Evolutionary conservation across 352 stramenopile genomes (phyloP).

Genomic region (Globisporangium middletonii): DNA sequence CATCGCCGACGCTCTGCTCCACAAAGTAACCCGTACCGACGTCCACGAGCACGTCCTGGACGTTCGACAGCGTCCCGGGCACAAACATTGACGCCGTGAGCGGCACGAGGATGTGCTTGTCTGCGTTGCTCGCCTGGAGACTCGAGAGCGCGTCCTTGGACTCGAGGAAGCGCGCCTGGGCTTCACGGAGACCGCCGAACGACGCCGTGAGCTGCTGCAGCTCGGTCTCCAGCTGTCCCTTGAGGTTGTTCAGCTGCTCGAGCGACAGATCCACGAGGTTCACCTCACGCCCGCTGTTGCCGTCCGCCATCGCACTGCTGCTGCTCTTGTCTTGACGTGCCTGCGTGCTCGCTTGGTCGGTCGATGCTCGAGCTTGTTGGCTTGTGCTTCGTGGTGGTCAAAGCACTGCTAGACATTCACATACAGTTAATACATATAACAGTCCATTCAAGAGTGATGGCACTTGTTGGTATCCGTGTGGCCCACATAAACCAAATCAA

Average conservation of each 20-base stretch:
- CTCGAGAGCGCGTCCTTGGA: conserved; percentile 67
- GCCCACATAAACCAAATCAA: too few relatives aligned
- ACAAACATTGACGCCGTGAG: conserved; percentile 95
- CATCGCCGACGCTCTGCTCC: conserved; percentile 88
- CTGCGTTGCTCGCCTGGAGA: conserved; percentile 49
- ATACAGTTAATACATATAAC: background rate
- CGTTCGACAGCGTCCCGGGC: conserved; percentile 81
- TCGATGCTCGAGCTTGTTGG: too few relatives aligned
- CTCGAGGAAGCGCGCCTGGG: conserved; percentile 70
- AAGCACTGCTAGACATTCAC: background rate
- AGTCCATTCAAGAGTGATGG: too few relatives aligned
- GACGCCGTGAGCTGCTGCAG: conserved; percentile 69
- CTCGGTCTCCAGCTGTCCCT: conserved; percentile 85
- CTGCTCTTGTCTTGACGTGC: conserved; percentile 5
- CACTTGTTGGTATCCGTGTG: too few relatives aligned
- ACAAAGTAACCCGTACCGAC: conserved; percentile 95
- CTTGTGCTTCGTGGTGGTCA: background rate
- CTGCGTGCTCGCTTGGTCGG: background rate
- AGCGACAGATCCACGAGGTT: conserved; percentile 87
- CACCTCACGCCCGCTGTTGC: conserved; percentile 29
- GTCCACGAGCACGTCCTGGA: conserved; percentile 89
- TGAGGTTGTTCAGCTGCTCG: conserved; percentile 91
- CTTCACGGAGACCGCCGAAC: conserved; percentile 65
- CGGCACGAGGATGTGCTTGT: conserved; percentile 90
- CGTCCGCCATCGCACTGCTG: conserved; percentile 32